Conservation (phyloP, 345 rosid species). For the Rhodomyrtus tomentosa region DNA sequence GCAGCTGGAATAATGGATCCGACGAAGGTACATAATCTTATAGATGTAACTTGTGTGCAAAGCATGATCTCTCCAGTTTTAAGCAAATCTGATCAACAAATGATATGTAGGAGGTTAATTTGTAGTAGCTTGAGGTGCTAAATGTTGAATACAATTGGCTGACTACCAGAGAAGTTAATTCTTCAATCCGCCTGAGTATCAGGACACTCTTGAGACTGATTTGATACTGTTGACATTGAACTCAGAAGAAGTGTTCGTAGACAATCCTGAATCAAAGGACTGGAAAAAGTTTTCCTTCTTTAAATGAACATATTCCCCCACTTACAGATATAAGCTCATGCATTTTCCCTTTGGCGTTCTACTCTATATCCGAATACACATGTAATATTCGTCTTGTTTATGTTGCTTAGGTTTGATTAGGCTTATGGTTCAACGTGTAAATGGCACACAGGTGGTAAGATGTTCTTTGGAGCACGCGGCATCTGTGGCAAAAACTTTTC, state of each 20-base stretch:
- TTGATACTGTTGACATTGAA: neutral
- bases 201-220: neutral
- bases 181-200: neutral
- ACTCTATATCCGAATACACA: neutral
- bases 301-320: neutral
- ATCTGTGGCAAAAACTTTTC: conserved; percentile 76
- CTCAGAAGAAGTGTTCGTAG: neutral
- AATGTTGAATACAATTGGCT: neutral
- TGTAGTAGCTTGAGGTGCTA: neutral
- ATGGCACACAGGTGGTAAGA: conserved; percentile 59
- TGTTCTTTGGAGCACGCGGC: conserved; percentile 91
- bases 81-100: neutral
- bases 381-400: neutral
- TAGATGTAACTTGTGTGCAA: neutral
- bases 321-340: neutral
- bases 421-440: neutral
- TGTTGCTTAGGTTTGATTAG: neutral
- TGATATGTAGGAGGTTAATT: neutral
- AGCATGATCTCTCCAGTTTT: neutral
- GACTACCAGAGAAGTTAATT: neutral
- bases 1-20: conserved; percentile 83
- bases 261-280: neutral
- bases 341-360: neutral
- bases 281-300: neutral
- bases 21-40: conserved; percentile 42